Base-by-base conservation (phyloP, 305 asterid genomes). In the Stenogyne calaminthoides region DNA sequence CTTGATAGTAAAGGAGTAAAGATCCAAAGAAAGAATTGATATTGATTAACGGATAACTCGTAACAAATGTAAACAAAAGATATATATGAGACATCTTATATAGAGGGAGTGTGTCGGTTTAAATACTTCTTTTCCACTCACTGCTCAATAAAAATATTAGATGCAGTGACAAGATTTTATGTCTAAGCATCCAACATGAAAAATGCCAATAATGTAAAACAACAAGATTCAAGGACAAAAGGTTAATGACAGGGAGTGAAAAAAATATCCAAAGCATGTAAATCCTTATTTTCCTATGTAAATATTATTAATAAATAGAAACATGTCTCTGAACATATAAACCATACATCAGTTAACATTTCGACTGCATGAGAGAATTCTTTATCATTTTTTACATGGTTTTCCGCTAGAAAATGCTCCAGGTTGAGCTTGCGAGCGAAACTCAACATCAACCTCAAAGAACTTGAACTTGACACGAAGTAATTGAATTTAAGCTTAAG, bases 311-410 rank as follows among this genome's bases (percentile, higher is more conserved):
- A 55, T 68, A 55, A 18, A 69, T n/a, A 37, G 29, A 20, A 22
- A 34, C 65, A 37, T 22, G 54, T 72, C 22, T 72, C 40, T 9
- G 6, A 63, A 37, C 61, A 46, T 14, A 61, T 9, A 72, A 7
- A 47, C 4, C 25, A 61, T 15, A 58, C 10, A 68, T 47, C 20
- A 49, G 47, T 14, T 20, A 18, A 51, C 36, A 19, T 51, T 69
- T 18, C 18, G 42, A 56, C 27, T 6, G 0, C 2, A 25, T 70
- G 7, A 22, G 0, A 12, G 11, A 14, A 25, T 18, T 42, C n/a
- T 7, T 39, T 40, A 39, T 37, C 14, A 16, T 69, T 39, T 69
- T 39, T 36, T 36, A 46, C 56, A 14, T 3, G 2, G 9, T n/a
- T 15, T 55, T 69, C 2, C 27, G 7, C 54, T 56, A 19, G 52